Conservation (phyloP, 208 protist species). For the Leishmania amazonensis region DNA sequence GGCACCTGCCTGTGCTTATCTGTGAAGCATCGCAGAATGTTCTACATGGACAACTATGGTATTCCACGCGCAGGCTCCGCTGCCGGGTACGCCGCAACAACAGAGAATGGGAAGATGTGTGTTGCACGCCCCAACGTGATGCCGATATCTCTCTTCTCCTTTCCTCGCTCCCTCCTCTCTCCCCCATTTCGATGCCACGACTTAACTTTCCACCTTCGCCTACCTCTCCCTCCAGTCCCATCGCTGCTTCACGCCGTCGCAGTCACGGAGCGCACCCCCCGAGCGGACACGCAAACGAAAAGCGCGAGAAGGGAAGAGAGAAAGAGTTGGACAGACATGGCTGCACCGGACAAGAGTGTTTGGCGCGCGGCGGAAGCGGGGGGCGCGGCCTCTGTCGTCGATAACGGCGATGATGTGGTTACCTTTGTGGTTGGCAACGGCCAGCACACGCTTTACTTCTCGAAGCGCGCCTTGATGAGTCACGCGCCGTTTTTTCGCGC, state of each 20-base stretch:
- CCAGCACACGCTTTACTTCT: slow-evolving; percentile 20
- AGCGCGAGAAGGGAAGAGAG: background rate
- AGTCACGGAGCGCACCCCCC: background rate
- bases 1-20: background rate
- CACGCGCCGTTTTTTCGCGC: slow-evolving; percentile 18
- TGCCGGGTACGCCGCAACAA: background rate
- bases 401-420: slow-evolving; percentile 14
- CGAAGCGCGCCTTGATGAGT: slow-evolving; percentile 16
- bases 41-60: background rate
- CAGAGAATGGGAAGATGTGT: background rate
- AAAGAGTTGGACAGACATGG: background rate
- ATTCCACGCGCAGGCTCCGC: background rate
- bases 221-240: background rate
- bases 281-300: background rate
- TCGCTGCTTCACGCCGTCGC: background rate
- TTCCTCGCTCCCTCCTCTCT: background rate
- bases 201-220: background rate
- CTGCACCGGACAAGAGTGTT: background rate
- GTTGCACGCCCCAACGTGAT: background rate
- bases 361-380: background rate
- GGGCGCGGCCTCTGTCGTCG: background rate
- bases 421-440: slow-evolving; percentile 19
- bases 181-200: background rate
- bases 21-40: background rate
- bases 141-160: background rate